A percentile compares a stretch with the other conserved stretches of the same genome.
Evolutionary conservation across 495 filamentous ascomycete species (phyloP).

Genomic region (Aspergillus hancockii): DNA sequence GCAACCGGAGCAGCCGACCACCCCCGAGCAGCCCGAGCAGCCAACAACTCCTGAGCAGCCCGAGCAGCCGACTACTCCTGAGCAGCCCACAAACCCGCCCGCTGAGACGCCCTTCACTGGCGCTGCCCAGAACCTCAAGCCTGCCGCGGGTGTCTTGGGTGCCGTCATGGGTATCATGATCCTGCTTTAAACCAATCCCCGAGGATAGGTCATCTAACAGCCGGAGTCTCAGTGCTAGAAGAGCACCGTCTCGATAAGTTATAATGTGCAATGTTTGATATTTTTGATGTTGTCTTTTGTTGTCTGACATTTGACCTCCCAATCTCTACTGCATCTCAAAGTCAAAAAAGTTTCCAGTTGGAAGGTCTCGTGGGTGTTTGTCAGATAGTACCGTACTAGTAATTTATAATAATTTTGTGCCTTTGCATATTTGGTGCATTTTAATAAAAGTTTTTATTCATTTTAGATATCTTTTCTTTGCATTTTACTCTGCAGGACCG

Average conservation of each 20-base stretch:
- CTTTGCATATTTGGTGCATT: not conserved
- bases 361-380: conserved; percentile 7
- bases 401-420: conserved; percentile 10
- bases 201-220: not conserved
- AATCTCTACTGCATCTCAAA: not conserved
- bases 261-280: not conserved
- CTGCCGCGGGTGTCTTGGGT: conserved; percentile 38
- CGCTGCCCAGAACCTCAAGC: conserved; percentile 37
- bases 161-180: conserved; percentile 43
- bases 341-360: not conserved
- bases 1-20: too few relatives aligned
- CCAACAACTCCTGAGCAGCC: too few relatives aligned
- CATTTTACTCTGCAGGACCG: too few relatives aligned
- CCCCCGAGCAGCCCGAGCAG: conserved; percentile 6
- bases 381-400: conserved; percentile 13
- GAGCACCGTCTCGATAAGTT: not conserved
- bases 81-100: conserved; percentile 6
- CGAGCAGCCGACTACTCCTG: not conserved
- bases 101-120: conserved; percentile 29
- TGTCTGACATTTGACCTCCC: conserved; percentile 7
- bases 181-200: conserved; percentile 35
- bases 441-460: not conserved
- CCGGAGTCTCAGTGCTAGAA: not conserved
- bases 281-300: not conserved
- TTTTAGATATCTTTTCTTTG: too few relatives aligned